Base-by-base conservation (phyloP, 179 eudicot genomes). In the Amaranthus tricolor region DNA sequence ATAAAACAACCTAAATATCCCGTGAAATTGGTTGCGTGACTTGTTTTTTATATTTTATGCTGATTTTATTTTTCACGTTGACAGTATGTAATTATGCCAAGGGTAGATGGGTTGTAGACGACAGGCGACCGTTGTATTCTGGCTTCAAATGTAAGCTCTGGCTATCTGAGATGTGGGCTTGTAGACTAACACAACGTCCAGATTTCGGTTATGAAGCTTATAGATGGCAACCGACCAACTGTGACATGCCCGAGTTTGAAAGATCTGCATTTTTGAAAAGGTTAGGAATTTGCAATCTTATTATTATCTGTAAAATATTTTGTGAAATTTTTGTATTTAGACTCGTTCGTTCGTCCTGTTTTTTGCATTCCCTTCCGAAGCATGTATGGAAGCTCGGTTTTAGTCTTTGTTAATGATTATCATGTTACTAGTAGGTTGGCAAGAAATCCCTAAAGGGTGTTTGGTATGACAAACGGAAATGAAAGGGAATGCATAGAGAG, bases 81-180 rank as follows among this genome's bases (percentile, higher is more conserved):
- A 66, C 93, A 93, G 97, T 65, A 24, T 93, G 97, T 80, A 89
- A 89, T 75, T 93, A 88, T 82, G 98, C 81, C 21, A 93, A 87
- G 78, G 97, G 98, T 68, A 88, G 84, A 86, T 93, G 98, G 98
- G 85, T 89, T 57, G 84, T 78, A 16, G 95, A 91, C 76, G 76
- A 74, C 7, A 78, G 74, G 61, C 81, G 91, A 62, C 98, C 97
- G 15, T 72, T 93, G 67, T 93, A 93, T 84, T 93, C 97, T 60
- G 98, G 98, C 31, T 87, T 80, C 66, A 84, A 84, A 43, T 93
- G 98, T 67, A 93, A 89, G 88, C 93, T 86, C 74, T 93, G 97
- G 97, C 78, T 93, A 44, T 93, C 98, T 16, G 93, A 86, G 57
- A 86, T 88, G 93, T 93, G 98, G 98, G 90, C 98, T 19, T 93